Evolutionary conservation across 495 filamentous ascomycete species (phyloP), one percentile per base, ranked within the genome.

Genomic region (Annulohypoxylon nitens): DNA sequence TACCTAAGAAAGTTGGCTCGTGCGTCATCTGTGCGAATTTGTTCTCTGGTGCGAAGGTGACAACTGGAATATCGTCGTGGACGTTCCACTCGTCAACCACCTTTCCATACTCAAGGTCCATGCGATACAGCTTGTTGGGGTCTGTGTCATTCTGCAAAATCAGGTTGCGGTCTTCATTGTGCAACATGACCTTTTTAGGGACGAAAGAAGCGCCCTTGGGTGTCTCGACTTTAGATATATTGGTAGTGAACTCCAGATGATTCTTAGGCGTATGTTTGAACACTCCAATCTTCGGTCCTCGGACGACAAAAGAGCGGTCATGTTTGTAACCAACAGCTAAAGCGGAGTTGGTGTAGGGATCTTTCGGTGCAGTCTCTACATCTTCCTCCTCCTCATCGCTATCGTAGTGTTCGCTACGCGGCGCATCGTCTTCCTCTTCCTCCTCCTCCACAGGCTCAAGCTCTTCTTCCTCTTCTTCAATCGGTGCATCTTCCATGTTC

Each of bases 11-110:
- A 0, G 96, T 94, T 71, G 97, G 93, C 75, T 97, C 94, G 63
- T 90, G 89, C 1, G 94, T 97, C 94, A 97, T 97, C 86, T 99
- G 97, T 3, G 96, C 89, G 75, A 97, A 99, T 89, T 99, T 99
- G 90, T 89, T 97, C 77, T 97, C 95, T 3, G 97, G 96, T 4
- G 91, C 93, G 81, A 98, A 97, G 5, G 90, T 93, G 18, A 91
- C 89, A 59, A 99, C 93, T 0, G 92, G 88, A 64, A 99, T 98
- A 82, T 99, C 93, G 64, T 99, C 95, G 75, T 99, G 95, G n/a
- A 99, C 88, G 74, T 97, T 98, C 96, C 96, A 99, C 81, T 99
- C 97, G 78, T 99, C 97, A 2, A 98, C 93, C n/a, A 99, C 93
- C 84, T 97, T 98, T 63, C 96, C 96, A 76, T 96, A 97, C 76